Percentiles rank a stretch among this genome's conserved stretches.
These are phyloP conservation scores for Ilyonectria destructans DNA, from an alignment of 2,329 filamentous ascomycete species.

Conservation along the genomic window DNA sequence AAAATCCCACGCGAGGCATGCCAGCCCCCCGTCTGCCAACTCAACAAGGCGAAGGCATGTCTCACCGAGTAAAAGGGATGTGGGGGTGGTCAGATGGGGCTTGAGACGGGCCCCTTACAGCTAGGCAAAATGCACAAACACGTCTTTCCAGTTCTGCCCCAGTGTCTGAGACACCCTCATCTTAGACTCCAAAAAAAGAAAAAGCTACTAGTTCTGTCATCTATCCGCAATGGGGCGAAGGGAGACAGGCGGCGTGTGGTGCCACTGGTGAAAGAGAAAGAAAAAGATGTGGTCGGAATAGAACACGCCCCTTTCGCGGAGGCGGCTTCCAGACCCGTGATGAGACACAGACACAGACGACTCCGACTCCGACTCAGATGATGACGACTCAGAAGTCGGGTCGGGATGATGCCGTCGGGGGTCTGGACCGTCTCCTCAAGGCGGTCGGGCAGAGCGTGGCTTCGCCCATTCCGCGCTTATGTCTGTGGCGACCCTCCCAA, in stretches of 20 bases:
- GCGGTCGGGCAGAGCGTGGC: neutral
- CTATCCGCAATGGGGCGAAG: conserved; percentile 8
- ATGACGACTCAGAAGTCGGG: neutral
- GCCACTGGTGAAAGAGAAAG: neutral
- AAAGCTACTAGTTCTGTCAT: neutral
- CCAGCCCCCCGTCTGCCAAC: conserved; percentile 2
- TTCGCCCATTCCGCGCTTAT: conserved; percentile 16
- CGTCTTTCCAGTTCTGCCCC: neutral
- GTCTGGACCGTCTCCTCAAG: conserved; percentile 1
- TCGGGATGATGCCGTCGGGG: neutral
- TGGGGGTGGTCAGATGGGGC: neutral
- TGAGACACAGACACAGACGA: conserved; percentile 3
- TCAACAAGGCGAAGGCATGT: conserved; percentile 6
- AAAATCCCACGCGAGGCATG: conserved; percentile 3
- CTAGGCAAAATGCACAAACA: neutral
- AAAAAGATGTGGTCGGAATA: neutral
- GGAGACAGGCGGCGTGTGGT: neutral
- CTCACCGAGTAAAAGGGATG: neutral
- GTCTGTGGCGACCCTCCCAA: conserved; percentile 10
- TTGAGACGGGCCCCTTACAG: neutral
- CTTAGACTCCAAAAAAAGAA: conserved; percentile 9
- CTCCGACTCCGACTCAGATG: neutral
- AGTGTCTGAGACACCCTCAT: conserved; percentile 12
- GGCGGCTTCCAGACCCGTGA: conserved; percentile 5
- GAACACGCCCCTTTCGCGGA: conserved; percentile 14